Conservation (phyloP, 1,284 basidiomycete species). For the Ceratobasidium sp. region DNA sequence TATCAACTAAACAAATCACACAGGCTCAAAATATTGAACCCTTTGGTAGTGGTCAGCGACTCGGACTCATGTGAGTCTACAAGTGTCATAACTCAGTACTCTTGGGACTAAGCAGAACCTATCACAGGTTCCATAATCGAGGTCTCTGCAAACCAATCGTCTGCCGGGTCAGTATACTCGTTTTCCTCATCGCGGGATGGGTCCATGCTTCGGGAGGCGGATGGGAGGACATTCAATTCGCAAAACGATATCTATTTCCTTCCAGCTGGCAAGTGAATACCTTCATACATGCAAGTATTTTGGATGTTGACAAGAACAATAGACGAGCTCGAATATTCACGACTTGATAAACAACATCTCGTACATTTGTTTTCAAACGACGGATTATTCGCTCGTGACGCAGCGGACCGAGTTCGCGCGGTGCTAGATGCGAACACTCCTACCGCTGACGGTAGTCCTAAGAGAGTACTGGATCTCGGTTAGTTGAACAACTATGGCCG, state of each 20-base stretch:
- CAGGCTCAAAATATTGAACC: too few relatives aligned
- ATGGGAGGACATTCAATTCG: slow-evolving; percentile 43
- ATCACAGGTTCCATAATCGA: slow-evolving; percentile 21
- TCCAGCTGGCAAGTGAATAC: slow-evolving; percentile 34
- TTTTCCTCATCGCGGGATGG: slow-evolving; percentile 42
- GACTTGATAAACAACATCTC: slow-evolving; percentile 43
- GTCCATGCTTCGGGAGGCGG: slow-evolving; percentile 40
- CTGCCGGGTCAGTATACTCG: slow-evolving; percentile 41
- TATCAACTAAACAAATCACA: too few relatives aligned
- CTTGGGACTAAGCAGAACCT: too few relatives aligned
- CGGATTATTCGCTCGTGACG: slow-evolving; percentile 29
- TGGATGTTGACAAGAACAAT: neutral
- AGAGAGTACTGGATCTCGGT: slow-evolving; percentile 43
- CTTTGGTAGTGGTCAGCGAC: too few relatives aligned
- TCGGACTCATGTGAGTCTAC: too few relatives aligned
- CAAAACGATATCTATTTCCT: slow-evolving; percentile 44
- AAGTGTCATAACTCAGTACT: too few relatives aligned
- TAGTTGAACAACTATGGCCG: neutral
- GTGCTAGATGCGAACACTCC: slow-evolving; percentile 33
- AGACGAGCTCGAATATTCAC: slow-evolving; percentile 38
- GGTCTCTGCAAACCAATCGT: slow-evolving; percentile 18
- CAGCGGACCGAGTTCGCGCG: slow-evolving; percentile 15
- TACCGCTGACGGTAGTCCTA: slow-evolving; percentile 34
- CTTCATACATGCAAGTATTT: neutral
- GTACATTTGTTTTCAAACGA: slow-evolving; percentile 42